A percentile compares a stretch with the other conserved stretches of the same genome.
Conservation (phyloP, 352 stramenopile genomes). For the Phytophthora nicotianae region DNA sequence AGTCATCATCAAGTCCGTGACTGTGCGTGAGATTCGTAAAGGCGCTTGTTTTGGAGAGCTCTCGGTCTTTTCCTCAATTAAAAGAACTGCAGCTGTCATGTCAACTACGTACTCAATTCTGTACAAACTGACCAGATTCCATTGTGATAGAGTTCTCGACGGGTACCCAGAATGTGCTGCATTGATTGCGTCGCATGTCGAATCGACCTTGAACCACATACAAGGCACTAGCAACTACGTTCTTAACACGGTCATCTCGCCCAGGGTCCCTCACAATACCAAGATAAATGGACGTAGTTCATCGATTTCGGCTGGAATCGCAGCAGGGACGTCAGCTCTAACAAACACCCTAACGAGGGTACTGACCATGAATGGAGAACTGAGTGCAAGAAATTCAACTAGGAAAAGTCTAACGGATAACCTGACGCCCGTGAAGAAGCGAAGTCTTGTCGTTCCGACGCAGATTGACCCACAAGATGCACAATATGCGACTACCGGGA, state of each 20-base stretch:
- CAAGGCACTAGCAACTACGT: conserved; percentile 27
- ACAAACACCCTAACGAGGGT: conserved; percentile 24
- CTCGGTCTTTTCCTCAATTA: conserved; percentile 65
- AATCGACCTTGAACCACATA: conserved; percentile 15
- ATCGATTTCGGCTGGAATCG: conserved; percentile 26
- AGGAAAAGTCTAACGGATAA: conserved; percentile 15
- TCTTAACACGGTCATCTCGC: conserved; percentile 15
- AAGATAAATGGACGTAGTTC: conserved; percentile 7
- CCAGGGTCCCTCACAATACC: neutral
- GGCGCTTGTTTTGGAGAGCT: conserved; percentile 75
- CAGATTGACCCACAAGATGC: conserved; percentile 17
- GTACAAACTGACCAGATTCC: conserved; percentile 71
- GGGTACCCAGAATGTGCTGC: conserved; percentile 52
- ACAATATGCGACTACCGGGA: conserved; percentile 2
- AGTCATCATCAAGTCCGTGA: conserved; percentile 58
- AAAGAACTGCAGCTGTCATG: conserved; percentile 57
- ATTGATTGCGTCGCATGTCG: conserved; percentile 35
- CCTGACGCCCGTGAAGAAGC: conserved; percentile 2
- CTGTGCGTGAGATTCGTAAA: conserved; percentile 76
- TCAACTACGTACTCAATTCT: conserved; percentile 72
- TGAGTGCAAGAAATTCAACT: neutral
- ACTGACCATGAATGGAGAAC: conserved; percentile 20
- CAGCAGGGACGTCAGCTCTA: conserved; percentile 27
- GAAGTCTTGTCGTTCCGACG: conserved; percentile 23
- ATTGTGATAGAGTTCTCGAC: conserved; percentile 60